phyloP scores from a whole-genome alignment of 495 filamentous ascomycete species.

The Penicillium arizonense region DNA sequence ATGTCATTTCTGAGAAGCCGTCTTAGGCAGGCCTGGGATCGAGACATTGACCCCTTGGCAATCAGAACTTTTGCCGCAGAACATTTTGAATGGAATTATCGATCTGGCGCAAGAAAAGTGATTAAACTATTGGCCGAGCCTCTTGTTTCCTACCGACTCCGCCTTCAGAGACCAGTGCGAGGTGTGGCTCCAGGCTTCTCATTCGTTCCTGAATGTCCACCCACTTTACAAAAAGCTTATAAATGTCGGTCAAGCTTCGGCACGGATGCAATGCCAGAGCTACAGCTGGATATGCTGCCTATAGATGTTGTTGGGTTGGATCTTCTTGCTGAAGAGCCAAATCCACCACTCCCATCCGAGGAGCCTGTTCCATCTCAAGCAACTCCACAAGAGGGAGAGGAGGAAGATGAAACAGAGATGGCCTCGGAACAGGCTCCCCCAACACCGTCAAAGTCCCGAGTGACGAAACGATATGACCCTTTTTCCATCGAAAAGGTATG shows the following conservation, averaged over 20 bases:
- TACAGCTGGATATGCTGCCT: slow-evolving; percentile 76
- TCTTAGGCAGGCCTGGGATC: slow-evolving; percentile 58
- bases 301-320: slow-evolving; percentile 74
- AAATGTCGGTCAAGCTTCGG: slow-evolving; percentile 64
- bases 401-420: slow-evolving; percentile 49
- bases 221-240: slow-evolving; percentile 56
- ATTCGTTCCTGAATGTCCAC: slow-evolving; percentile 31
- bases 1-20: slow-evolving; percentile 53
- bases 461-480: slow-evolving; percentile 65
- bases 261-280: slow-evolving; percentile 72
- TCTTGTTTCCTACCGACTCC: slow-evolving; percentile 65
- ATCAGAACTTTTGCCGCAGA: slow-evolving; percentile 72
- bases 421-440: slow-evolving; percentile 23
- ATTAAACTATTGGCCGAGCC: slow-evolving; percentile 79
- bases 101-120: slow-evolving; percentile 78
- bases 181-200: slow-evolving; percentile 17
- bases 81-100: slow-evolving; percentile 82
- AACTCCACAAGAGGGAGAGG: slow-evolving; percentile 44
- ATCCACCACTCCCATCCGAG: slow-evolving; percentile 44
- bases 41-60: slow-evolving; percentile 61
- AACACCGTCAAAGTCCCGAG: slow-evolving; percentile 33
- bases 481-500: slow-evolving; percentile 66
- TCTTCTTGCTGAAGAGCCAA: slow-evolving; percentile 64
- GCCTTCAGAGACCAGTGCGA: slow-evolving; percentile 29
- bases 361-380: slow-evolving; percentile 18